phyloP scores from a whole-genome alignment of 2,329 filamentous ascomycete genomes.

The Claviceps quebecensis region DNA sequence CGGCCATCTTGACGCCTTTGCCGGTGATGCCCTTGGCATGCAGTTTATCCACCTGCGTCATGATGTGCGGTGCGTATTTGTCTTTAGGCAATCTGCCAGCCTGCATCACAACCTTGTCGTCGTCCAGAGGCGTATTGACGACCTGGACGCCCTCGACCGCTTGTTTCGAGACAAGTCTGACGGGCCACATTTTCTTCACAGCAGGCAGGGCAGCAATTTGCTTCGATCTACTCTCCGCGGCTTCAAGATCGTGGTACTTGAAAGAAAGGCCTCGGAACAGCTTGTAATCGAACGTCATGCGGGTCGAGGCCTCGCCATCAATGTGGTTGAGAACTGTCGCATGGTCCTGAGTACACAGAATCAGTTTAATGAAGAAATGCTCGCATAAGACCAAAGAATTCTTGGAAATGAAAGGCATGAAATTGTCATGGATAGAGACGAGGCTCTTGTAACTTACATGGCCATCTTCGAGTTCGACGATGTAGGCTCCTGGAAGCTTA shows the following conservation, averaged over 20 bases:
- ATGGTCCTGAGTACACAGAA: conserved; percentile 1
- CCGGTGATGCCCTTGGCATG: conserved; percentile 34
- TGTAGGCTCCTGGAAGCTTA: conserved; percentile 33
- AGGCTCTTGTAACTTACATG: conserved; percentile 20
- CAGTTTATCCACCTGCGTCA: conserved; percentile 42
- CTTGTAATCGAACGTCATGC: conserved; percentile 33
- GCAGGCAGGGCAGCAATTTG: conserved; percentile 26
- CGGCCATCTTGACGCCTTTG: conserved; percentile 36
- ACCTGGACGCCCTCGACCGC: conserved; percentile 32
- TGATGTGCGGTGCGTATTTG: conserved; percentile 32
- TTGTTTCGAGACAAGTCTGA: conserved; percentile 25
- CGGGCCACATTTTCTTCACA: conserved; percentile 36
- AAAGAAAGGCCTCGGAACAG: conserved; percentile 42
- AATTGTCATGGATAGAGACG: background rate
- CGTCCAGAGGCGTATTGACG: conserved; percentile 12
- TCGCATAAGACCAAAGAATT: too few relatives aligned
- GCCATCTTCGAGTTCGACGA: conserved; percentile 38
- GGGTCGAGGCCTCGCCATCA: conserved; percentile 20
- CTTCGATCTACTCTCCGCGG: conserved; percentile 27
- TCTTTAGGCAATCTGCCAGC: conserved; percentile 15
- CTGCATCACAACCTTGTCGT: conserved; percentile 6
- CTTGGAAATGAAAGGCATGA: background rate
- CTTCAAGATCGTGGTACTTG: conserved; percentile 31
- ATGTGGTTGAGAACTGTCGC: conserved; percentile 1
- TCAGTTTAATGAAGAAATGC: too few relatives aligned